Evolutionary conservation across 2,329 filamentous ascomycete genomes (phyloP), one percentile per base, ranked within the genome.

Genomic region (Mycosphaerella arachidis): DNA sequence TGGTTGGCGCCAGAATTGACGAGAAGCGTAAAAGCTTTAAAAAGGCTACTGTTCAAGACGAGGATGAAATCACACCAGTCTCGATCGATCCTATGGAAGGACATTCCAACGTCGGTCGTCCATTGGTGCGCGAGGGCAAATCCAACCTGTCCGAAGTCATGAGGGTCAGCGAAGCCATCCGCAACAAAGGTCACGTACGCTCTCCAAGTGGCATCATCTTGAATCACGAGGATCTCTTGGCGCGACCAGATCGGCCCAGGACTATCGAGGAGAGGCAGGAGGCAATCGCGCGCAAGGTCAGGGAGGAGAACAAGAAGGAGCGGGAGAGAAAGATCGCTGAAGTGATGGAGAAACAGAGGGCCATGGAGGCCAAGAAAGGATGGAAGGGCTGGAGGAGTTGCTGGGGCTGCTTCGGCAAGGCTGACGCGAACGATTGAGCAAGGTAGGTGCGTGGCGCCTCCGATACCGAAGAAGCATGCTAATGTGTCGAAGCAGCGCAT

Each of bases 191-290:
- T 1, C 62, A 67, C 31, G 58, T 74, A 18, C 66, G 68, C 7
- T 70, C 69, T 18, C 73, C 70, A 4, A 72, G 69, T 52, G 73
- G 72, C 18, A 66, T 72, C 33, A 37, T 72, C 0, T 66, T 74
- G 3, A 60, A 57, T 12, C 59, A 61, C 9, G 65, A 66, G 40
- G 56, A 70, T 33, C 71, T 66, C 54, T 58, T 66, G 9, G 59
- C 48, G 8, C 68, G 68, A 31, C 61, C 63, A 3, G 67, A 70
- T 58, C 70, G 74, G 5, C 73, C 73, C 1, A 53, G 67, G 31
- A 71, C 71, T 37, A 67, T 76, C 48, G 63, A 71, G 30, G 74
- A 76, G 66, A 67, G 74, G 18, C 73, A 75, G 63, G 66, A 72
- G 60, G 64, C 61, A 13, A 75, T 76, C 27, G 51, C 58, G 29